Evolutionary conservation across 2,329 filamentous ascomycete species (phyloP), one percentile per base, ranked within the genome.

Genomic region (Aureobasidium mangrovei): DNA sequence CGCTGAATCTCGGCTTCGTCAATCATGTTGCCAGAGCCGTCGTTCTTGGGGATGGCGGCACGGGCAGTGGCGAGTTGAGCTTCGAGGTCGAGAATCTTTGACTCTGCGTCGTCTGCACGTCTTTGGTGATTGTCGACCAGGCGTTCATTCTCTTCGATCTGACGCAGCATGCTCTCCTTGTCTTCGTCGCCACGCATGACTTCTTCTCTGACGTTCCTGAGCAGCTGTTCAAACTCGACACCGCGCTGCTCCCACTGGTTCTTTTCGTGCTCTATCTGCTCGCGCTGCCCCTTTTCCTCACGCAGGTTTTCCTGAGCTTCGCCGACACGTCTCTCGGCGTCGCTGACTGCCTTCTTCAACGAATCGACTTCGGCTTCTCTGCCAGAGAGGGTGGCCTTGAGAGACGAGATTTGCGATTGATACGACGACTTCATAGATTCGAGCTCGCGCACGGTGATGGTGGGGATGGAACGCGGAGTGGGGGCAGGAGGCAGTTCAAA

Each of bases 401-500:
- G 80, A n/a, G 87, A 89, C 58, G 89, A 95, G 57, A 98, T 95
- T 67, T 97, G 88, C 0, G 91, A 95, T 49, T 94, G 78, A 63
- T 95, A 94, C 27, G 80, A 81, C 0, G 91, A 96, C 69, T 97
- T 97, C 57, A 97, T 77, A 10, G 86, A 88, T 67, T 98, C 93
- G 2, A 97, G 77, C 71, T 98, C 93, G 33, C 93, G 83, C 1
- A 93, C 88, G 2, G 91, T 95, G 61, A 97, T 86, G 7, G 85
- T 88, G 0, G 93, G 93, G 36, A 97, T 81, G 54, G 89, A 95
- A 58, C 91, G 84, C 10, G 93, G 93, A 0, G 93, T 97, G 2
- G 91, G 90, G 61, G 90, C 83, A 0, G 91, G 89, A n/a, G 91
- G 90, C 7, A 97, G 86, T 63, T 97, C 93, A 66, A 94, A 93